These are phyloP conservation scores for Nidularia pulvinata DNA, from an alignment of 768 basidiomycete species.

Conservation along the genomic window DNA sequence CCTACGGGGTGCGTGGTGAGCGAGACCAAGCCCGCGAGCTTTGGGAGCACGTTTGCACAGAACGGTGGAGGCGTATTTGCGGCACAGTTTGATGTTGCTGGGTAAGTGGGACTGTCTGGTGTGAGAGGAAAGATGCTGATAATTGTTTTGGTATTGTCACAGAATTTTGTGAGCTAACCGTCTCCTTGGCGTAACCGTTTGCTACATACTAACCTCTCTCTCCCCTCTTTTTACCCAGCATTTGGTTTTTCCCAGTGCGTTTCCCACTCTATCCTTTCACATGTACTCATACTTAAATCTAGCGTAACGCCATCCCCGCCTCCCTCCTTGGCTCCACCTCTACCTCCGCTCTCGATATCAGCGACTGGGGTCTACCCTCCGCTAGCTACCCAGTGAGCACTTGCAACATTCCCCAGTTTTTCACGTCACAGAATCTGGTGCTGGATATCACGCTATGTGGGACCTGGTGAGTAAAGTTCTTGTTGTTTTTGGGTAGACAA, in stretches of 20 bases:
- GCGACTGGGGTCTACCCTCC: conserved; percentile 41
- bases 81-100: conserved; percentile 63
- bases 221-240: conserved; percentile 15
- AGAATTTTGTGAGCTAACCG: not conserved
- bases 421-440: conserved; percentile 45
- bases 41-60: conserved; percentile 43
- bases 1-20: conserved; percentile 41
- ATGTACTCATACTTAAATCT: conserved; percentile 10
- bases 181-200: no score
- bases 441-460: conserved; percentile 58
- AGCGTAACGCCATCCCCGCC: conserved; percentile 34
- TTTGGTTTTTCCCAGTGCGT: conserved; percentile 49
- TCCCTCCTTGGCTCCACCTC: conserved; percentile 26
- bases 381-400: conserved; percentile 34
- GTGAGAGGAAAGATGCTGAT: not conserved
- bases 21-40: conserved; percentile 42
- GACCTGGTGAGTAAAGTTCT: conserved; percentile 23
- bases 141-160: conserved; percentile 9
- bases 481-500: no score
- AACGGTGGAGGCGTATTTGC: conserved; percentile 61
- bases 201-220: not conserved
- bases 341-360: conserved; percentile 27
- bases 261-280: not conserved
- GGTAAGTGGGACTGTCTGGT: conserved; percentile 14
- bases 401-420: conserved; percentile 40